A percentile compares a stretch with the other conserved stretches of the same genome.
These are phyloP conservation scores for Angophora floribunda DNA, from an alignment of 345 rosid genomes.

Conservation along the genomic window DNA sequence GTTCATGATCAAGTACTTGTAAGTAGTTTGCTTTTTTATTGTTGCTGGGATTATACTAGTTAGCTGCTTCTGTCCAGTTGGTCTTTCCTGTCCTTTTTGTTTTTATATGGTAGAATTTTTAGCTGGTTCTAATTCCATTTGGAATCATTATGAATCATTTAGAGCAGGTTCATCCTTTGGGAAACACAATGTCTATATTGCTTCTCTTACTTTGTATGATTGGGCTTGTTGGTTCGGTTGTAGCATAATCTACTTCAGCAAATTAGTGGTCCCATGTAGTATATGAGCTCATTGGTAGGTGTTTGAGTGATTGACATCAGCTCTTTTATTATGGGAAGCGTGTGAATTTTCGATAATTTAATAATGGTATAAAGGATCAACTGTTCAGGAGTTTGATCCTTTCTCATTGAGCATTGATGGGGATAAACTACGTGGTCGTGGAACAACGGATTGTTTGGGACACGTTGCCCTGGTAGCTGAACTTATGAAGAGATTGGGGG, in stretches of 20 bases:
- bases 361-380: neutral
- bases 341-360: neutral
- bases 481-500: constrained; percentile 80
- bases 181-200: neutral
- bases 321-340: neutral
- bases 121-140: neutral
- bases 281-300: neutral
- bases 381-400: constrained; percentile 86
- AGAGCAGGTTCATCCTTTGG: neutral
- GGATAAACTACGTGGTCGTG: constrained; percentile 88
- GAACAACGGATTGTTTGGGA: constrained; percentile 98
- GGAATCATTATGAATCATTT: neutral
- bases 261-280: neutral
- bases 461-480: constrained; percentile 89
- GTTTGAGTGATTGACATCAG: neutral
- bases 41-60: neutral
- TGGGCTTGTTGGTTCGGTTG: neutral
- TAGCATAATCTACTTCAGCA: neutral
- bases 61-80: neutral
- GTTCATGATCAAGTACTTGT: neutral
- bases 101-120: neutral
- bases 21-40: neutral
- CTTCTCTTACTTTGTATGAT: neutral
- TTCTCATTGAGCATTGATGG: constrained; percentile 78
- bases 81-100: neutral